phyloP scores from a whole-genome alignment of 2,329 filamentous ascomycete species.

The Venturia pyrina region DNA sequence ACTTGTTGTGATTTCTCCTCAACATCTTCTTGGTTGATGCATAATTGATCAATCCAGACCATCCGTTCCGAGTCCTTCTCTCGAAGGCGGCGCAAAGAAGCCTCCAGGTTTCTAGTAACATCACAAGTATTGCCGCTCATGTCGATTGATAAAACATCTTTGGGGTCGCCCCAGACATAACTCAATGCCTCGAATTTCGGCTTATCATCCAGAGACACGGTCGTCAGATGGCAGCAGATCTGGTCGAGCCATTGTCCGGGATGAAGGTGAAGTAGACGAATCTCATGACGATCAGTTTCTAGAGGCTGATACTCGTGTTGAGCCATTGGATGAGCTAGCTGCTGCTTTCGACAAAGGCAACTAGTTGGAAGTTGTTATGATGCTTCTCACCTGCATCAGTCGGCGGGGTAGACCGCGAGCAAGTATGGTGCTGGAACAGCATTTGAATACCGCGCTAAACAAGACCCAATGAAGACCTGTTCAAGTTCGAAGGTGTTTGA shows the following conservation, averaged over 20 bases:
- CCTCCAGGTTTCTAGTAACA: conserved; percentile 8
- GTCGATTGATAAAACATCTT: not conserved
- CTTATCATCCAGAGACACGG: not conserved
- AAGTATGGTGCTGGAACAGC: too few species aligned
- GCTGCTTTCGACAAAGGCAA: too few species aligned
- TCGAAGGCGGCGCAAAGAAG: not conserved
- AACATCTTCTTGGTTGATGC: conserved; percentile 10
- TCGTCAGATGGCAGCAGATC: not conserved
- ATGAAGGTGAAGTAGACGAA: not conserved
- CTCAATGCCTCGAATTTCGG: not conserved
- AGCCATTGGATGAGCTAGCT: too few species aligned
- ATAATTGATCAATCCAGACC: conserved; percentile 10
- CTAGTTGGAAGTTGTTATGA: too few species aligned
- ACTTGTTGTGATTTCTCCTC: not conserved
- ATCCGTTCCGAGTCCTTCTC: not conserved
- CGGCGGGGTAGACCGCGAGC: too few species aligned
- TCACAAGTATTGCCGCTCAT: not conserved
- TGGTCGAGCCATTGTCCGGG: not conserved
- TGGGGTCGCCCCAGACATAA: conserved; percentile 5
- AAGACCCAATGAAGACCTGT: too few species aligned
- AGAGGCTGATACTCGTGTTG: not conserved
- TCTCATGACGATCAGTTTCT: not conserved
- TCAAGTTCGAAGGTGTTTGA: too few species aligned
- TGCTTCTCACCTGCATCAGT: too few species aligned
- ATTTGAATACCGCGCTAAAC: too few species aligned